A percentile compares a stretch with the other conserved stretches of the same genome.
Conservation (phyloP, 257 asterid genomes). For the Haberlea rhodopensis region DNA sequence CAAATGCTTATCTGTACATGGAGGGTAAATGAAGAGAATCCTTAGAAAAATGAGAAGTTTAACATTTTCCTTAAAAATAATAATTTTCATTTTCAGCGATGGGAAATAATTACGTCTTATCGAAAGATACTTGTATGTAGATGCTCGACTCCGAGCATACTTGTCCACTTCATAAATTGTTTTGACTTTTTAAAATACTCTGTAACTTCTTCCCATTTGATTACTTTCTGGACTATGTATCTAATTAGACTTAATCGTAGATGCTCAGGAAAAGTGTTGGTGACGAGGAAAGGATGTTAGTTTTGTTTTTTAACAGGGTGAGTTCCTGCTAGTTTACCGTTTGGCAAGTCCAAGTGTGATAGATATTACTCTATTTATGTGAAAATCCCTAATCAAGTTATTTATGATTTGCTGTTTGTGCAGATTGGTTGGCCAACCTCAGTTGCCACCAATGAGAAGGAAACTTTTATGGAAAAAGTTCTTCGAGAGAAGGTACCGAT, state of each 20-base stretch:
- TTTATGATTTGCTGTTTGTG: conserved; percentile 18
- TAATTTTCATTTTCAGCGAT: not conserved
- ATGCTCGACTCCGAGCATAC: not conserved
- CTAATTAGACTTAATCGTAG: conserved; percentile 19
- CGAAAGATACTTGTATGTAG: not conserved
- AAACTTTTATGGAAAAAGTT: conserved; percentile 63
- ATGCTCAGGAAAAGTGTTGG: conserved; percentile 74
- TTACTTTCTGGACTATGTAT: not conserved
- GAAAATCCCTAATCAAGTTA: conserved; percentile 17
- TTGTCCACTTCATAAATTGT: not conserved
- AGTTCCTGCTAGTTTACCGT: conserved; percentile 29
- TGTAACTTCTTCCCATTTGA: not conserved
- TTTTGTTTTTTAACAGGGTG: conserved; percentile 81
- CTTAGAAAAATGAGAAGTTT: too few species aligned
- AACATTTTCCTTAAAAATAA: too few species aligned
- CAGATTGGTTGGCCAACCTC: conserved; percentile 99
- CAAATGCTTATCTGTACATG: too few species aligned
- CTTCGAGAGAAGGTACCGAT: conserved; percentile 71
- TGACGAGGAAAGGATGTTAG: conserved; percentile 90
- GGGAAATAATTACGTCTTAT: not conserved
- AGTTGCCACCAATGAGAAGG: conserved; percentile 85
- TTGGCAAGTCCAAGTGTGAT: not conserved
- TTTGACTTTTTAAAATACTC: not conserved
- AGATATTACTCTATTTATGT: not conserved
- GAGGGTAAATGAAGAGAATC: too few species aligned